Conservation (phyloP, 768 basidiomycete genomes). For the Kwoniella bestiolae region DNA sequence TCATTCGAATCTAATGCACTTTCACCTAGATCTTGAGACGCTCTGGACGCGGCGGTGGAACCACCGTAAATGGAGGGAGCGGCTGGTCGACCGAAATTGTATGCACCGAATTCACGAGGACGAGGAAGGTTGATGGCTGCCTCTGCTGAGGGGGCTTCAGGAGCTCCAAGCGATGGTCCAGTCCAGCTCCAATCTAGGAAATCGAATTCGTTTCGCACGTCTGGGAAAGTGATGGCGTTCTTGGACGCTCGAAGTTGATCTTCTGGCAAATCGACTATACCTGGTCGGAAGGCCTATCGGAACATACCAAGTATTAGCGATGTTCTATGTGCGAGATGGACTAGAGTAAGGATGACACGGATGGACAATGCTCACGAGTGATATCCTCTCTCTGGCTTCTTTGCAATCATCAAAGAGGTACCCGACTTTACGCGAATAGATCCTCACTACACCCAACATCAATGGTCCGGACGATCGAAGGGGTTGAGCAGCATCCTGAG, state of each 20-base stretch:
- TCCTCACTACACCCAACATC: constrained; percentile 92
- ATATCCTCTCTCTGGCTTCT: constrained; percentile 91
- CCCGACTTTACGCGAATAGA: constrained; percentile 96
- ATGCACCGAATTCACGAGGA: constrained; percentile 46
- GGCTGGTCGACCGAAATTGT: constrained; percentile 45
- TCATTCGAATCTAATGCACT: constrained; percentile 48
- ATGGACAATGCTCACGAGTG: constrained; percentile 68
- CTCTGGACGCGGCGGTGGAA: constrained; percentile 28
- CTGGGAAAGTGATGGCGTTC: constrained; percentile 83
- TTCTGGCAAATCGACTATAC: constrained; percentile 92
- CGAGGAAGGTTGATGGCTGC: constrained; percentile 27
- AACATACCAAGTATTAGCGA: constrained; percentile 5
- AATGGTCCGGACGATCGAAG: constrained; percentile 95
- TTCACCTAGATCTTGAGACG: constrained; percentile 37
- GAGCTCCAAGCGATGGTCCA: constrained; percentile 63
- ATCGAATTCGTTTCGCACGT: constrained; percentile 65
- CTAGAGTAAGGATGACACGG: constrained; percentile 3
- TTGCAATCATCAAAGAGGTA: constrained; percentile 98
- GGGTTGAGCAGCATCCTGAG: constrained; percentile 89
- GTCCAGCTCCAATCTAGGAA: constrained; percentile 55
- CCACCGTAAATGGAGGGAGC: constrained; percentile 45
- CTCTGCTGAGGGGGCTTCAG: constrained; percentile 22
- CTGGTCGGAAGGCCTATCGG: constrained; percentile 85
- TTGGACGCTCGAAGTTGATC: constrained; percentile 85
- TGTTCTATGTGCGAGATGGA: too few species aligned